phyloP scores from a whole-genome alignment of 2,329 filamentous ascomycete genomes.

The Cucurbitaria berberidis region DNA sequence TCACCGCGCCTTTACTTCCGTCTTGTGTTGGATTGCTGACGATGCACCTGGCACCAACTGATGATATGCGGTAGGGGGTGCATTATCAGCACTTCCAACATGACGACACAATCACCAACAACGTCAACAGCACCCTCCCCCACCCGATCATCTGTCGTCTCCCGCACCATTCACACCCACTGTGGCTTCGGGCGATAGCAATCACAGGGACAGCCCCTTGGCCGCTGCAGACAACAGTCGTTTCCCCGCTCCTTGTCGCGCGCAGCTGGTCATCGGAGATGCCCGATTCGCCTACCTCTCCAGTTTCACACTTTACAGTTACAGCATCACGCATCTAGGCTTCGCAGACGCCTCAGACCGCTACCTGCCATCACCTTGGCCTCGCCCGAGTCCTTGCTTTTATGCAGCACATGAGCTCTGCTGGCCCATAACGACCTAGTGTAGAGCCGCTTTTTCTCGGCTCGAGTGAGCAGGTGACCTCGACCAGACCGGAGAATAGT shows the following conservation, averaged over 20 bases:
- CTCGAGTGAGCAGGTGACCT: constrained; percentile 22
- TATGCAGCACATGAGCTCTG: constrained; percentile 23
- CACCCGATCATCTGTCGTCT: background rate
- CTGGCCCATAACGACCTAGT: constrained; percentile 16
- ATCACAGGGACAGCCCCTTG: background rate
- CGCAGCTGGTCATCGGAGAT: background rate
- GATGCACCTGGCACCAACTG: constrained; percentile 13
- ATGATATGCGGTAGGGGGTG: constrained; percentile 6
- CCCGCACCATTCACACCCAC: background rate
- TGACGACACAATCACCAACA: background rate
- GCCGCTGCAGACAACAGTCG: background rate
- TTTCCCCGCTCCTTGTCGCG: background rate
- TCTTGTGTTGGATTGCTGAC: constrained; percentile 20
- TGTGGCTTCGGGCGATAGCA: background rate
- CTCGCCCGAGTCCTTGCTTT: constrained; percentile 14
- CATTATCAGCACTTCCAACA: constrained; percentile 4
- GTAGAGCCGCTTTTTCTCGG: constrained; percentile 16
- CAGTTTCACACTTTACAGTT: too few species aligned
- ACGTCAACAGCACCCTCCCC: background rate
- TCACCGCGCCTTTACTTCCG: constrained; percentile 14
- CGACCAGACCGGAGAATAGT: constrained; percentile 14
- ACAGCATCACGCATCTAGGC: background rate
- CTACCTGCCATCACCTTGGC: constrained; percentile 5
- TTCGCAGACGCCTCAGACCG: constrained; percentile 4
- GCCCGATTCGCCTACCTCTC: too few species aligned